phyloP scores from a whole-genome alignment of 176 grass and related monocot species.

The Hyparrhenia diplandra region DNA sequence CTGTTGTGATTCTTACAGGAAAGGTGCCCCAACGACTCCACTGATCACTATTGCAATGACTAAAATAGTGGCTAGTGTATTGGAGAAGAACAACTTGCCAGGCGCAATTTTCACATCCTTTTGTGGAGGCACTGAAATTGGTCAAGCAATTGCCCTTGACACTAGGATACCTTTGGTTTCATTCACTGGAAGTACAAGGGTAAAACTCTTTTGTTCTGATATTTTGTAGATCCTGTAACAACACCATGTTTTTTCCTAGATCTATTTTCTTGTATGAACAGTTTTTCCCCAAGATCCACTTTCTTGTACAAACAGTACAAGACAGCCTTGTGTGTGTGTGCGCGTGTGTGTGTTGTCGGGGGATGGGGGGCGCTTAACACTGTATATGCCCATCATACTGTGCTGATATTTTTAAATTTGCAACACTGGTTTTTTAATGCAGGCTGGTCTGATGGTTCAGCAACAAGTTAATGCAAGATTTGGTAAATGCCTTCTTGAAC shows the following conservation, averaged over 20 bases:
- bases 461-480: constrained; percentile 74
- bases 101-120: constrained; percentile 89
- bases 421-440: constrained; percentile 30
- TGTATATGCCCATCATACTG: not conserved
- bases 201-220: constrained; percentile 19
- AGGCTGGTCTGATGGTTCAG: constrained; percentile 89
- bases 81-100: constrained; percentile 95
- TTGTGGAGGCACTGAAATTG: constrained; percentile 90
- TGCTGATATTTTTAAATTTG: not conserved
- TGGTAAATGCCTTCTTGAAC: constrained; percentile 97
- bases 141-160: constrained; percentile 81
- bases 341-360: not conserved
- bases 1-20: constrained; percentile 46
- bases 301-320: too few species aligned
- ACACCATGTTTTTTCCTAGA: not conserved
- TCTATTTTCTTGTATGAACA: not conserved
- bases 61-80: constrained; percentile 81
- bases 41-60: constrained; percentile 96
- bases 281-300: not conserved
- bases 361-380: not conserved
- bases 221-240: not conserved
- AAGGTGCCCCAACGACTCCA: constrained; percentile 97
- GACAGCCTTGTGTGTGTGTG: too few species aligned
- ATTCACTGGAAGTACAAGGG: constrained; percentile 97
- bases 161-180: constrained; percentile 82